Conservation (phyloP, 2,329 filamentous ascomycete species). For the Anthostomella pinea region DNA sequence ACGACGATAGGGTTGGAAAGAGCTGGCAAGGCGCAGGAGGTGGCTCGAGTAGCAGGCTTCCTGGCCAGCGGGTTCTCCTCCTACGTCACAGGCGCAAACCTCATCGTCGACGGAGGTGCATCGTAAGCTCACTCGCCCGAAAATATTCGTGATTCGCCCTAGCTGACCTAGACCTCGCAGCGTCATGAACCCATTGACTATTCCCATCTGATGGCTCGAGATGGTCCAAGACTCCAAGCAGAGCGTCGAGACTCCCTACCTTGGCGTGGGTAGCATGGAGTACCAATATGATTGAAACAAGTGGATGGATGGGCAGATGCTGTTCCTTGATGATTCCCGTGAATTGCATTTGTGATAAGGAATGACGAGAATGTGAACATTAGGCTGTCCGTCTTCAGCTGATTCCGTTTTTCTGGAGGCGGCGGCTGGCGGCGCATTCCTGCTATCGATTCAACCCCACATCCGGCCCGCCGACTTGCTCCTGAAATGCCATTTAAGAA, state of each 20-base stretch:
- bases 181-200: constrained; percentile 40
- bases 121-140: constrained; percentile 26
- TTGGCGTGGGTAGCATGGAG: no score
- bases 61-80: constrained; percentile 60
- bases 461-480: no score
- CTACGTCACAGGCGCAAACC: constrained; percentile 60
- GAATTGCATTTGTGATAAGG: no score
- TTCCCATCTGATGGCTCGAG: constrained; percentile 34
- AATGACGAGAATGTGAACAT: background rate
- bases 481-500: no score
- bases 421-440: constrained; percentile 20
- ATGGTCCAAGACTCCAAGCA: no score
- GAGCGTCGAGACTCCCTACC: no score
- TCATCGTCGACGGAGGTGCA: constrained; percentile 61
- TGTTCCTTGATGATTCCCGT: no score
- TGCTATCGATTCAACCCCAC: background rate
- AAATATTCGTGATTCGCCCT: constrained; percentile 1
- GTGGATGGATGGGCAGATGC: no score
- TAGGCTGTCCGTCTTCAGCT: no score
- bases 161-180: constrained; percentile 21
- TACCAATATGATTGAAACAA: no score
- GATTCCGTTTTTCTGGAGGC: no score
- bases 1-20: constrained; percentile 56
- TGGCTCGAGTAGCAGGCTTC: constrained; percentile 60
- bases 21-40: constrained; percentile 54